These are phyloP conservation scores for Priceomyces castillae DNA, from an alignment of 805 yeast species.

Conservation along the genomic window DNA sequence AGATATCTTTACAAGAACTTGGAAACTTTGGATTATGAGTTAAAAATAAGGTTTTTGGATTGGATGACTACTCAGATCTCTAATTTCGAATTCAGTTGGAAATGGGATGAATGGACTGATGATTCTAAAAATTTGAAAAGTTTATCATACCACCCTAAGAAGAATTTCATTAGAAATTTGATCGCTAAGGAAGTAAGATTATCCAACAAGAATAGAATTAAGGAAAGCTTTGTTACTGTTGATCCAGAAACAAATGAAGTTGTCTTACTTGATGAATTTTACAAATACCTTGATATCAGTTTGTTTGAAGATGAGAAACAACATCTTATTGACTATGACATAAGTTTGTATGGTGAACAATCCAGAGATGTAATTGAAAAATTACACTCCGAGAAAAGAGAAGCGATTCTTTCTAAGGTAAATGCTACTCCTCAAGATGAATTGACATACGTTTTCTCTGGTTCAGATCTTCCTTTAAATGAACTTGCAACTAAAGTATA, in stretches of 20 bases:
- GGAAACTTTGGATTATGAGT: slow-evolving; percentile 69
- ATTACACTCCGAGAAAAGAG: slow-evolving; percentile 21
- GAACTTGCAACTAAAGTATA: slow-evolving; percentile 38
- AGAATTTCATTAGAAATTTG: slow-evolving; percentile 70
- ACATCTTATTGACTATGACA: slow-evolving; percentile 33
- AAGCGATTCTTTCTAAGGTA: slow-evolving; percentile 12
- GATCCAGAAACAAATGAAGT: slow-evolving; percentile 30
- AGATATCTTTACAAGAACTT: slow-evolving; percentile 73
- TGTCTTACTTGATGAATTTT: slow-evolving; percentile 34
- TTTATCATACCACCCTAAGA: slow-evolving; percentile 65
- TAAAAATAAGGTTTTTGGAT: slow-evolving; percentile 68
- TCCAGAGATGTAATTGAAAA: slow-evolving; percentile 24
- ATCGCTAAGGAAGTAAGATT: slow-evolving; percentile 82
- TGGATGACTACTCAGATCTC: slow-evolving; percentile 94
- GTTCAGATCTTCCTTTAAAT: slow-evolving; percentile 35
- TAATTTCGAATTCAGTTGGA: slow-evolving; percentile 94
- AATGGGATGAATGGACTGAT: slow-evolving; percentile 90
- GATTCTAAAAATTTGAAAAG: slow-evolving; percentile 48
- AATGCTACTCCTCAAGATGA: slow-evolving; percentile 37
- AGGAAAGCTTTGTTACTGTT: slow-evolving; percentile 55
- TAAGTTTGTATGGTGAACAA: slow-evolving; percentile 34
- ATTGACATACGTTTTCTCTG: slow-evolving; percentile 33
- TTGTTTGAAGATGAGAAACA: slow-evolving; percentile 28
- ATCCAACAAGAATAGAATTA: slow-evolving; percentile 70
- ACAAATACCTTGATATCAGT: slow-evolving; percentile 37